These are phyloP conservation scores for Coemansia aciculifera DNA, from an alignment of 192 early-diverging fungal genomes.

Conservation along the genomic window DNA sequence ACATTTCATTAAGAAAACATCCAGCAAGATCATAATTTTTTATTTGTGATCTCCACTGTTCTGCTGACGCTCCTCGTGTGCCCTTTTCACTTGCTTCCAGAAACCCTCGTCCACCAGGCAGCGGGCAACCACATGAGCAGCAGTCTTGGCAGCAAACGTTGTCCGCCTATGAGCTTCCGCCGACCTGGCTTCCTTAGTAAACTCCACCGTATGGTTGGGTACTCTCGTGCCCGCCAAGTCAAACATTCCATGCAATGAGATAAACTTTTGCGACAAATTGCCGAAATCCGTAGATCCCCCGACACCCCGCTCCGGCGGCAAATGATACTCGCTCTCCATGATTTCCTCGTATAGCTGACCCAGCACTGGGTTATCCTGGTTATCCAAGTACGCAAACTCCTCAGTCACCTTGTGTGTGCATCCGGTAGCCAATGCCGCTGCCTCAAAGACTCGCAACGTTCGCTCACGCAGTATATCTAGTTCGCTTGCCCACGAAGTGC, in stretches of 20 bases:
- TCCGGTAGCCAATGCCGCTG: constrained; percentile 69
- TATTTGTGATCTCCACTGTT: background rate
- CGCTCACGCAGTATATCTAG: constrained; percentile 54
- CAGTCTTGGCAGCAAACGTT: constrained; percentile 56
- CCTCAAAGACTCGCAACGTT: constrained; percentile 60
- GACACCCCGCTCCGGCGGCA: constrained; percentile 23
- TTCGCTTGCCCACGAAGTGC: constrained; percentile 57
- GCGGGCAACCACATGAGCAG: constrained; percentile 53
- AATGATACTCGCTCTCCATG: constrained; percentile 33
- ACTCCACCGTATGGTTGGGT: constrained; percentile 66
- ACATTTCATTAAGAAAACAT: background rate
- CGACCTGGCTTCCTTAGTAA: constrained; percentile 61
- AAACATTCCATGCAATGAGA: constrained; percentile 58
- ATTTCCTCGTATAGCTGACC: constrained; percentile 50
- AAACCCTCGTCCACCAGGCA: constrained; percentile 53
- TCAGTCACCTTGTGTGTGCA: constrained; percentile 60
- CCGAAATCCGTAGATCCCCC: constrained; percentile 73
- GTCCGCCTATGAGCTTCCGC: constrained; percentile 60
- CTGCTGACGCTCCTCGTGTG: constrained; percentile 9
- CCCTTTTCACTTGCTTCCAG: constrained; percentile 43
- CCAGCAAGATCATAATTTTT: background rate
- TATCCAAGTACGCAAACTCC: constrained; percentile 59
- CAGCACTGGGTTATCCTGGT: constrained; percentile 58
- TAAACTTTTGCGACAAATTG: constrained; percentile 66
- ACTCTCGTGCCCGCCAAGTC: constrained; percentile 57